phyloP scores from a whole-genome alignment of 2,329 filamentous ascomycete species.

The Xylariaceae sp. region DNA sequence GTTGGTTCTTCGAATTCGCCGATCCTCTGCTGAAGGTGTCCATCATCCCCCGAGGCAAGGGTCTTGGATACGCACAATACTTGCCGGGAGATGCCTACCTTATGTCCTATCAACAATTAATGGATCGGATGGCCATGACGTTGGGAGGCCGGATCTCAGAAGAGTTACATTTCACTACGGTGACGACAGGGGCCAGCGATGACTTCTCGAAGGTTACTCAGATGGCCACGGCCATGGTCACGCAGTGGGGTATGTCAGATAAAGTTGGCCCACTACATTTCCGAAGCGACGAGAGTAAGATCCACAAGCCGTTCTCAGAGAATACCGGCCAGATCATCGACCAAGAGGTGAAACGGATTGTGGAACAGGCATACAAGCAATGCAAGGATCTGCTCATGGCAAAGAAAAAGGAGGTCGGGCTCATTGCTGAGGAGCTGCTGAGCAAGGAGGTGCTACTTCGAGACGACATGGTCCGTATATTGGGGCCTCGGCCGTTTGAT shows the following conservation, averaged over 20 bases:
- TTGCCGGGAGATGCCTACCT: slow-evolving; percentile 94
- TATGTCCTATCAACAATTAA: slow-evolving; percentile 92
- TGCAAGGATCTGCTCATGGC: slow-evolving; percentile 81
- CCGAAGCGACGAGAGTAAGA: slow-evolving; percentile 76
- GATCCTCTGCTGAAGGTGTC: slow-evolving; percentile 97
- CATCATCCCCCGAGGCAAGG: slow-evolving; percentile 95
- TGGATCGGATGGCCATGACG: slow-evolving; percentile 99
- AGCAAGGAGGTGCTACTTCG: slow-evolving; percentile 87
- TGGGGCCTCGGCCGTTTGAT: slow-evolving; percentile 82
- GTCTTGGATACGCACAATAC: slow-evolving; percentile 95
- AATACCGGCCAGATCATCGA: slow-evolving; percentile 92
- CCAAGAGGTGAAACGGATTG: slow-evolving; percentile 84
- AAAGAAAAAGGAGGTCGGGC: slow-evolving; percentile 85
- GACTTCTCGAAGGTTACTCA: slow-evolving; percentile 98
- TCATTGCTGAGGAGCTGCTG: slow-evolving; percentile 91
- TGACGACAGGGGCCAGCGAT: slow-evolving; percentile 91
- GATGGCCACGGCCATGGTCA: slow-evolving; percentile 97
- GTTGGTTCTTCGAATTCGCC: slow-evolving; percentile 96
- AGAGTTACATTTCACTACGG: slow-evolving; percentile 94
- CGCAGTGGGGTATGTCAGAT: slow-evolving; percentile 97
- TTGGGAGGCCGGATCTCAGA: slow-evolving; percentile 93
- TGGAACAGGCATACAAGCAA: slow-evolving; percentile 89
- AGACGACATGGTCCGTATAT: slow-evolving; percentile 87
- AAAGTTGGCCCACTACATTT: slow-evolving; percentile 94
- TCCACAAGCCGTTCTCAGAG: slow-evolving; percentile 96